Base-by-base conservation (phyloP, 1,284 basidiomycete species). In the Marasmius tenuissimus region DNA sequence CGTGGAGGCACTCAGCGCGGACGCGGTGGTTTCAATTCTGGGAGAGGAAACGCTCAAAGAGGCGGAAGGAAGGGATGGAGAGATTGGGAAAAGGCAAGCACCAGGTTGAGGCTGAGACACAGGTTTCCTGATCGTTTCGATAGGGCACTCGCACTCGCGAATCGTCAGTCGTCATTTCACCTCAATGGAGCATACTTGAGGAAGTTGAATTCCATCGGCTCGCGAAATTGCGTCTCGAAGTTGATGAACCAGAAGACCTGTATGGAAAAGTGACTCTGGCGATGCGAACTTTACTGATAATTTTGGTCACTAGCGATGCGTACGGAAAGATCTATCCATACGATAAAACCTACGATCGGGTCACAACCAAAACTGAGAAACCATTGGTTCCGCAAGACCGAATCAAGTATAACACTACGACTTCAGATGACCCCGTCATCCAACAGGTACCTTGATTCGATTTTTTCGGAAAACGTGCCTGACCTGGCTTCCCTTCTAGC, bases 151-250 rank as follows among this genome's bases (percentile, higher is more conserved):
- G 96, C 64, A 88, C 88, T 50, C 90, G 97, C 60, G 97, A 99
- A 77, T 93, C 96, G 11, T 97, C 95, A 2, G 94, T 99, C 64
- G 91, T 91, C 39, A 96, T 99, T 68, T 92, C 91, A 58, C 86
- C 92, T 33, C 90, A 92, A 69, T 99, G 97, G 97, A 80, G 86
- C 51, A 91, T 97, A 84, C 81, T 98, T 58, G 97, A 98, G 78
- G 97, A 99, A 80, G 92, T 99, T 70, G 97, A 98, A 74, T 99
- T 98, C 80, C 87, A 92, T 76, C 91, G 97, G 61, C 83, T 99
- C 64, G 80, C 89, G 49, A 99, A 99, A 78, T 83, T 99, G 65
- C 87, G 92, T 61, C 85, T 99, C 48, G 94, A 96, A 60, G 96
- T 99, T 20, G 93, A 95, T 66, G 91, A 94, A 49, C 92, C 89